Base-by-base conservation (phyloP, 225 moss, liverwort and hornwort species). In the Bryoerythrophyllum caledonicum region DNA sequence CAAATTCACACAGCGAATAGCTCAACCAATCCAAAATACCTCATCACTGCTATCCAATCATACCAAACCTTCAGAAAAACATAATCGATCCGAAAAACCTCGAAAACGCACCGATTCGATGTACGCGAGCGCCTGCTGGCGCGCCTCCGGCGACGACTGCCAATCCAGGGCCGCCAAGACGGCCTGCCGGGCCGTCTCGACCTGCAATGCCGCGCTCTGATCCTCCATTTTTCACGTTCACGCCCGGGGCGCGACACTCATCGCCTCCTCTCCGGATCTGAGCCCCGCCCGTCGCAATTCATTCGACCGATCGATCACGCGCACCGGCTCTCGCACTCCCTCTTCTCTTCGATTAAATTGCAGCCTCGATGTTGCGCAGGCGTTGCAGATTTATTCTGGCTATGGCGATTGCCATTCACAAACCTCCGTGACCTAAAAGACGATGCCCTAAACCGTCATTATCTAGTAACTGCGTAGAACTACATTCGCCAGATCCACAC, bases 111-210 rank as follows among this genome's bases (percentile, higher is more conserved):
- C 92, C 65, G 92, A 91, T 79, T 96, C 96, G 51, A 96, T 78
- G 32, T 88, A 96, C 10, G 84, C 91, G 49, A 94, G 85, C 43
- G 94, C 96, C 65, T 88, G 86, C 78, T 90, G 90, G 15, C 92
- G 87, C 8, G 84, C 80, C 3, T 90, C 92, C 43, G 86, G 70
- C 8, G 94, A 76, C 9, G 90, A 92, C 76, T 87, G 84, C 90
- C 91, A 94, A 76, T 96, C 88, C 83, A 96, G 49, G 0, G 94
- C 96, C 20, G 85, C 86, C 63, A 88, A 38, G 11, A 96, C 87
- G 27, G 96, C 96, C 77, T 87, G 94, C 66, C 83, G 87, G 2
- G 94, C 92, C 63, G 88, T 83, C 55, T 94, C 92, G 25, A 87
- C 86, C 77, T 89, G 85, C 83, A 82, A 72, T 77, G 82, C 73